A percentile compares a stretch with the other conserved stretches of the same genome.
These are phyloP conservation scores for Aspergillus fumigatiaffinis DNA, from an alignment of 2,329 filamentous ascomycete species.

Conservation along the genomic window DNA sequence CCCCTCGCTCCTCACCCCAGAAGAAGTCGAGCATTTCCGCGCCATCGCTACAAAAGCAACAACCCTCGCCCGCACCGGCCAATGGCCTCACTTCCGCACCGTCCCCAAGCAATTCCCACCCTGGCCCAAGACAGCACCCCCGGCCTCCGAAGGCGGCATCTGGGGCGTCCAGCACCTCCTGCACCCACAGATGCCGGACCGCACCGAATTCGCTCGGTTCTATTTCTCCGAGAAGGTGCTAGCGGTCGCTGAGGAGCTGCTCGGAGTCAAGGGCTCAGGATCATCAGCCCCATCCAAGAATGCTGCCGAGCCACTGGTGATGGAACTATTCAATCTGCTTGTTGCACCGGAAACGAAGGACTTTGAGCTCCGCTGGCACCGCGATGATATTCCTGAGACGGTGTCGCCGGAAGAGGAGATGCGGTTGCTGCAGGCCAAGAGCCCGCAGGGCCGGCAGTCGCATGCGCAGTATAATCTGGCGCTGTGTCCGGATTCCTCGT, in stretches of 20 bases:
- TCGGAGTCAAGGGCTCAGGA: slow-evolving; percentile 39
- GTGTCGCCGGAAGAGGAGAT: slow-evolving; percentile 66
- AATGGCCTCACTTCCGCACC: slow-evolving; percentile 78
- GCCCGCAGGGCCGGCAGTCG: slow-evolving; percentile 47
- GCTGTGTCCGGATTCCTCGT: slow-evolving; percentile 67
- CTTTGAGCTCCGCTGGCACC: slow-evolving; percentile 78
- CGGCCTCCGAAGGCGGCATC: slow-evolving; percentile 58
- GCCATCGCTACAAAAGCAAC: slow-evolving; percentile 56
- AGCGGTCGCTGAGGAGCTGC: slow-evolving; percentile 59
- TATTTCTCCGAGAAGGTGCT: slow-evolving; percentile 71
- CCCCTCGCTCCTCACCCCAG: slow-evolving; percentile 57
- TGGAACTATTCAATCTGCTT: slow-evolving; percentile 86
- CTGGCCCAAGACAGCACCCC: slow-evolving; percentile 60
- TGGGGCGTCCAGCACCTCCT: slow-evolving; percentile 88
- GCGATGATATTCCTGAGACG: slow-evolving; percentile 72
- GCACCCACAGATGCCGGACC: slow-evolving; percentile 64
- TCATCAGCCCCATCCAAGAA: too few species aligned
- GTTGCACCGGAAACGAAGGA: slow-evolving; percentile 63
- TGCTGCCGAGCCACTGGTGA: slow-evolving; percentile 63
- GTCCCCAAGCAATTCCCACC: slow-evolving; percentile 89
- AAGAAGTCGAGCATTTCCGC: slow-evolving; percentile 58
- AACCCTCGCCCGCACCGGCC: slow-evolving; percentile 60
- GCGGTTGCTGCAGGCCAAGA: slow-evolving; percentile 51
- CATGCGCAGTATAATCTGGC: slow-evolving; percentile 89
- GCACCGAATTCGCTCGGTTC: slow-evolving; percentile 57